Percentiles rank a stretch among this genome's conserved stretches.
Evolutionary conservation across 768 basidiomycete genomes (phyloP).

Genomic region (Exidia glandulosa): DNA sequence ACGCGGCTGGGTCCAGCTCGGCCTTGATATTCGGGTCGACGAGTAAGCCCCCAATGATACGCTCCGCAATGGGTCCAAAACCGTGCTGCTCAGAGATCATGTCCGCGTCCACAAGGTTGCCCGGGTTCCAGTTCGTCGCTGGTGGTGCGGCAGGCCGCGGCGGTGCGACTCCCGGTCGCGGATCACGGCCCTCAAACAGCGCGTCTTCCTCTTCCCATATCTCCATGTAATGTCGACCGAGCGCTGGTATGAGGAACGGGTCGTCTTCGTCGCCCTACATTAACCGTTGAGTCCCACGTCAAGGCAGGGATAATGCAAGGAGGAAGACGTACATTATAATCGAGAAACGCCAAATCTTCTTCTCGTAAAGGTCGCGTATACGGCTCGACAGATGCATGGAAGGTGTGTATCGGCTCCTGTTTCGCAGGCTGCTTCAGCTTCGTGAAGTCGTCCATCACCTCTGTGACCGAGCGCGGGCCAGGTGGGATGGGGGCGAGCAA

Average conservation of each 20-base stretch:
- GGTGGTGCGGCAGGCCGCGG: conserved; percentile 22
- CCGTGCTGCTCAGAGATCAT: conserved; percentile 64
- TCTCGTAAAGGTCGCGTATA: conserved; percentile 85
- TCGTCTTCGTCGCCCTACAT: conserved; percentile 65
- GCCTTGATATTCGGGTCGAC: conserved; percentile 31
- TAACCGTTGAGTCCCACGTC: not conserved
- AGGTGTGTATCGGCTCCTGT: conserved; percentile 63
- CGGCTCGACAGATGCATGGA: conserved; percentile 81
- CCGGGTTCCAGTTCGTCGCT: conserved; percentile 75
- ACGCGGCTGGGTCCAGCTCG: conserved; percentile 58
- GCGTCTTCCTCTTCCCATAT: conserved; percentile 91
- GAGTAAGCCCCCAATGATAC: conserved; percentile 63
- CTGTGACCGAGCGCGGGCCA: conserved; percentile 74
- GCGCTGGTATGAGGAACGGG: conserved; percentile 73
- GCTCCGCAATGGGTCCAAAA: conserved; percentile 80
- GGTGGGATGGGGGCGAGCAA: conserved; percentile 52
- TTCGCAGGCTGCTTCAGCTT: conserved; percentile 59
- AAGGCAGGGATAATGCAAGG: not conserved
- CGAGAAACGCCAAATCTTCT: conserved; percentile 91
- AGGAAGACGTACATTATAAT: conserved; percentile 46
- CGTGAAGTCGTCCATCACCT: conserved; percentile 85
- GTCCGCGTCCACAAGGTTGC: conserved; percentile 63
- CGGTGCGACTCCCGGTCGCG: conserved; percentile 31
- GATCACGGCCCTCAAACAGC: conserved; percentile 28
- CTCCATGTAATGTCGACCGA: conserved; percentile 81